Evolutionary conservation across 768 basidiomycete genomes (phyloP).

Genomic region (Cubamyces lactineus): DNA sequence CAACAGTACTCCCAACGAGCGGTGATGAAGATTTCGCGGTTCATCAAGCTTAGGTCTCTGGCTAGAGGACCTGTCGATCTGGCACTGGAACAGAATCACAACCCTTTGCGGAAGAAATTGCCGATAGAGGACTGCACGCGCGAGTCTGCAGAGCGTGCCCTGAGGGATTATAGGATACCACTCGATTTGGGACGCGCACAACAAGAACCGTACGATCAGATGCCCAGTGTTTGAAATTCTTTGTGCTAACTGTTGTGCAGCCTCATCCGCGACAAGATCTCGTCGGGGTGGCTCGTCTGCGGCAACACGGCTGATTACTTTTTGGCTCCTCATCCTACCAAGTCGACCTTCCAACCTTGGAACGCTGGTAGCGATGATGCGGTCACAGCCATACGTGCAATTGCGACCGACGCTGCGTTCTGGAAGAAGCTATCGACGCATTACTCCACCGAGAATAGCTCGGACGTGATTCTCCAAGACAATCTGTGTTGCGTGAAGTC

Average conservation of each 20-base stretch:
- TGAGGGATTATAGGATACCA: conserved; percentile 58
- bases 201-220: conserved; percentile 48
- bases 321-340: conserved; percentile 47
- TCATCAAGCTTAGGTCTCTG: conserved; percentile 81
- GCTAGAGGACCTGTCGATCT: conserved; percentile 59
- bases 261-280: conserved; percentile 56
- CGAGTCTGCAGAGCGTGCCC: conserved; percentile 56
- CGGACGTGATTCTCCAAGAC: conserved; percentile 65
- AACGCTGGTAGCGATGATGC: conserved; percentile 55
- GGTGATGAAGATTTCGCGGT: conserved; percentile 74
- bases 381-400: conserved; percentile 51
- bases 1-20: conserved; percentile 71
- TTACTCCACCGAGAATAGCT: conserved; percentile 79
- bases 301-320: conserved; percentile 48
- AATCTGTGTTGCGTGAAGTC: conserved; percentile 76
- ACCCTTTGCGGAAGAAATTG: conserved; percentile 64
- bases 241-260: conserved; percentile 36
- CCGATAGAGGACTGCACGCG: conserved; percentile 50
- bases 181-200: conserved; percentile 41
- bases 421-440: conserved; percentile 72
- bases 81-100: conserved; percentile 60
- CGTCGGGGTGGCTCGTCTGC: conserved; percentile 76
- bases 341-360: conserved; percentile 63
- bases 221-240: background rate
- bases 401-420: conserved; percentile 52